These are phyloP conservation scores for Trematosphaeria pertusa DNA, from an alignment of 2,329 filamentous ascomycete species.

Conservation along the genomic window DNA sequence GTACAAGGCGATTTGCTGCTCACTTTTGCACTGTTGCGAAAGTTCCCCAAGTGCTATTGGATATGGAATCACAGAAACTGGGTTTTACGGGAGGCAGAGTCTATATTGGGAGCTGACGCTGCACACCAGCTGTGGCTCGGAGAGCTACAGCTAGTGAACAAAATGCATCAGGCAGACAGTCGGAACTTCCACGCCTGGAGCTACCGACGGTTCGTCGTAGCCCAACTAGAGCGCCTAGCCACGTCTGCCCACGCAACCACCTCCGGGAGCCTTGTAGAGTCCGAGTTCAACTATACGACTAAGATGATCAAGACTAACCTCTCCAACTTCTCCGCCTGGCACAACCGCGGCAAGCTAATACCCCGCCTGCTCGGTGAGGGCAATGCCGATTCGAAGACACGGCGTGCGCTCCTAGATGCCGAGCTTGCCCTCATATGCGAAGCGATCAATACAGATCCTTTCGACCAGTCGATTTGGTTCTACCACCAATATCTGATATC, in stretches of 20 bases:
- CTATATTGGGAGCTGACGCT: conserved; percentile 62
- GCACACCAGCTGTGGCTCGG: conserved; percentile 79
- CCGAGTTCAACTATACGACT: conserved; percentile 88
- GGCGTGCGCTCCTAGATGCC: conserved; percentile 74
- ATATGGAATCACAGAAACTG: conserved; percentile 97
- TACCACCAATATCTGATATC: conserved; percentile 90
- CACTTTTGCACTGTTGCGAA: conserved; percentile 80
- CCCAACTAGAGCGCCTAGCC: conserved; percentile 70
- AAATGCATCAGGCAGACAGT: conserved; percentile 86
- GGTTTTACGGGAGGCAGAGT: conserved; percentile 76
- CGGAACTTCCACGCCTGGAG: conserved; percentile 98
- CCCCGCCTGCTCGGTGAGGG: conserved; percentile 76
- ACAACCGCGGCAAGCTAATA: conserved; percentile 85
- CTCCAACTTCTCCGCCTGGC: conserved; percentile 98
- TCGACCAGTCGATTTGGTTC: conserved; percentile 96
- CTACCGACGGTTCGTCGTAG: conserved; percentile 81
- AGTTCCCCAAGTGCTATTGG: conserved; percentile 98
- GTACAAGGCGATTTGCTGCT: conserved; percentile 80
- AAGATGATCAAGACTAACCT: conserved; percentile 85
- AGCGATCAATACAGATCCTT: conserved; percentile 85
- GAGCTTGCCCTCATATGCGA: conserved; percentile 79
- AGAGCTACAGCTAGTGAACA: conserved; percentile 81
- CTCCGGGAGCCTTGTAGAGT: conserved; percentile 69
- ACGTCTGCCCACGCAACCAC: conserved; percentile 4
- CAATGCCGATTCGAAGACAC: conserved; percentile 65